A percentile compares a stretch with the other conserved stretches of the same genome.
Evolutionary conservation across 2,329 filamentous ascomycete species (phyloP).

Genomic region (Neonectria neomacrospora): DNA sequence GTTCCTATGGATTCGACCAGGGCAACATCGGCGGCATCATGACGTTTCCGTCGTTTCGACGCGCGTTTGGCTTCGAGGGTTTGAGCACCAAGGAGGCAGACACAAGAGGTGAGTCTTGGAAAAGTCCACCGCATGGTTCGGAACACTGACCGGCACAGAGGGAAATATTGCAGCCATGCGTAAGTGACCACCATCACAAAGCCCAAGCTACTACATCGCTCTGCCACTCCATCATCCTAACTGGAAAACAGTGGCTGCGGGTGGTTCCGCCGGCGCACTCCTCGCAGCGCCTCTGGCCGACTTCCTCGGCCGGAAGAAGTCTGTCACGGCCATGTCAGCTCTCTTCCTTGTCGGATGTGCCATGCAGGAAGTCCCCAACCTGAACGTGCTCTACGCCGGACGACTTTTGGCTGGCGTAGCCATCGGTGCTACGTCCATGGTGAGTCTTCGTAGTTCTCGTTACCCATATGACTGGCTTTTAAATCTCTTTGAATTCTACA

Average conservation of each 20-base stretch:
- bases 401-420: conserved; percentile 16
- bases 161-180: conserved; percentile 25
- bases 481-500: not conserved
- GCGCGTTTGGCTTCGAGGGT: conserved; percentile 18
- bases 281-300: conserved; percentile 17
- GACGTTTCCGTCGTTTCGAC: conserved; percentile 19
- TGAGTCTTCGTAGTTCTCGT: not conserved
- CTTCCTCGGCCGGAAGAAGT: conserved; percentile 22
- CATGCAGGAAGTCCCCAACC: conserved; percentile 20
- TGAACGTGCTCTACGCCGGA: conserved; percentile 18
- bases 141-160: conserved; percentile 10
- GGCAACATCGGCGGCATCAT: conserved; percentile 23
- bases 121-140: not conserved
- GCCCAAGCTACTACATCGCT: not conserved
- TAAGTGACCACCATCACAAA: conserved; percentile 1
- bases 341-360: conserved; percentile 16
- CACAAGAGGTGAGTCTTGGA: conserved; percentile 6
- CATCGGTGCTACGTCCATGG: conserved; percentile 22
- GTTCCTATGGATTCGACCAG: conserved; percentile 23
- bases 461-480: not conserved
- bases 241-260: conserved; percentile 17
- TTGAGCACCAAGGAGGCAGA: conserved; percentile 2
- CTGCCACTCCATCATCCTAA: no score
- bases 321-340: conserved; percentile 15
- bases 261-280: conserved; percentile 18